Base-by-base conservation (phyloP, 345 rosid genomes). In the Camelina neglecta region DNA sequence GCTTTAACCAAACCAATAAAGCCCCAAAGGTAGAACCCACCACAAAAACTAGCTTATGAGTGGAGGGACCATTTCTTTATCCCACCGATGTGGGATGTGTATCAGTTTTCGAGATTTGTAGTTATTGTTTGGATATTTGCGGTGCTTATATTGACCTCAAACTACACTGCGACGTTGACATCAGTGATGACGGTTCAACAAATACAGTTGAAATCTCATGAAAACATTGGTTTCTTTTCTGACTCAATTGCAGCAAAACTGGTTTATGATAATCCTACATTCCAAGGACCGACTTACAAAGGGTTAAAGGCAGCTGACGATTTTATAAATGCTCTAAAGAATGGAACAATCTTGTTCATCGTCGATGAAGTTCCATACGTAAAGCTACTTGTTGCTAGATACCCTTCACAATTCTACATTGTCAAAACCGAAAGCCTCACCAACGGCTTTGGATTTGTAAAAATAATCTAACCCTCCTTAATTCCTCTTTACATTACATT, bases 101-200 rank as follows among this genome's bases (percentile, higher is more conserved):
- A n/a, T n/a, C n/a, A n/a, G n/a, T n/a, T n/a, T n/a, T n/a, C n/a
- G n/a, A n/a, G n/a, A 54, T 75, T 83, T 36, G 61, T 81, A 15
- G 77, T 81, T 18, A 29, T 65, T 3, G 45, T 81, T 13, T 83
- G 77, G 61, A 7, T 69, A 39, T 81, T 81, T 51, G 77, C 69
- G 2, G 75, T 83, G 47, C 76, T 81, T 21, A 48, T 83, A 67
- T 24, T 83, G 59, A 75, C 54, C 16, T 72, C 80, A 4, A 81
- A 77, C 33, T 83, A 83, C 67, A 75, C 81, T n/a, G 85, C 85
- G 2, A 60, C 77, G 8, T 64, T 83, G 65, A 68, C 81, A 48
- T 83, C 81, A 15, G 63, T 80, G 83, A 45, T 83, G 66, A 83
- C 81, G 1, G 58, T 80, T 39, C 77, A 71, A 38, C 69, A 74